Evolutionary conservation across 768 basidiomycete species (phyloP).

Genomic region (Tulasnella sp.): DNA sequence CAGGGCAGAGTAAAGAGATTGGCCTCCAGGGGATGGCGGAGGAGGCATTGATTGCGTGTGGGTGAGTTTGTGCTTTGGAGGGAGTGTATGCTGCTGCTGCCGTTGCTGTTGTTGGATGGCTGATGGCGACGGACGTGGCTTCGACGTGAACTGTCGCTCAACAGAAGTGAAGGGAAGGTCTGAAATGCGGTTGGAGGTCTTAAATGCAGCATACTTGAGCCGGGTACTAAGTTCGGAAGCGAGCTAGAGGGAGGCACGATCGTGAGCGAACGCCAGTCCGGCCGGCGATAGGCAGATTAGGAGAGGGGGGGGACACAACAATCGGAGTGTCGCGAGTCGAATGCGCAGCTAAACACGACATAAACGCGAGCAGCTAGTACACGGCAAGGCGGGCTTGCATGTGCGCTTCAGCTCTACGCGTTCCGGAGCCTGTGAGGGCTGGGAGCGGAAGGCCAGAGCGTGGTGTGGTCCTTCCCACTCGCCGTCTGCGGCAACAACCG

Average conservation of each 20-base stretch:
- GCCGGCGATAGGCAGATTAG: slow-evolving; percentile 18
- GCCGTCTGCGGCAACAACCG: not conserved
- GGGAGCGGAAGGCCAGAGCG: slow-evolving; percentile 24
- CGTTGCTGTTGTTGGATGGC: slow-evolving; percentile 32
- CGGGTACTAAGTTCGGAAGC: slow-evolving; percentile 80
- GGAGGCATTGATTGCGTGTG: slow-evolving; percentile 37
- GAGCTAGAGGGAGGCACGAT: slow-evolving; percentile 54
- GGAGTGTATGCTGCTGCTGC: slow-evolving; percentile 16
- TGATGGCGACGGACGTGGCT: slow-evolving; percentile 27
- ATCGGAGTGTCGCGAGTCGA: slow-evolving; percentile 8
- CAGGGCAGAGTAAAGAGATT: slow-evolving; percentile 36
- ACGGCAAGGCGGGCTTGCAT: slow-evolving; percentile 16
- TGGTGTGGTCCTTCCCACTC: slow-evolving; percentile 17
- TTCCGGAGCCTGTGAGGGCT: not conserved
- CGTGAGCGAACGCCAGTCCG: not conserved
- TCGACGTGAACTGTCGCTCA: slow-evolving; percentile 46
- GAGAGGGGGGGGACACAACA: not conserved
- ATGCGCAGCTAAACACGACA: slow-evolving; percentile 20
- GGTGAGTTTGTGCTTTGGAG: slow-evolving; percentile 37
- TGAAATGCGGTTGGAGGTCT: slow-evolving; percentile 73
- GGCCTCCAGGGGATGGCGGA: slow-evolving; percentile 29
- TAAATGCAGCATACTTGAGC: slow-evolving; percentile 82
- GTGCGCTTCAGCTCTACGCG: slow-evolving; percentile 3
- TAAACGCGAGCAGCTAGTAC: slow-evolving; percentile 20
- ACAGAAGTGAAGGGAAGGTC: slow-evolving; percentile 69